Conservation (phyloP, 2,329 filamentous ascomycete species). For the Claviceps arundinis region DNA sequence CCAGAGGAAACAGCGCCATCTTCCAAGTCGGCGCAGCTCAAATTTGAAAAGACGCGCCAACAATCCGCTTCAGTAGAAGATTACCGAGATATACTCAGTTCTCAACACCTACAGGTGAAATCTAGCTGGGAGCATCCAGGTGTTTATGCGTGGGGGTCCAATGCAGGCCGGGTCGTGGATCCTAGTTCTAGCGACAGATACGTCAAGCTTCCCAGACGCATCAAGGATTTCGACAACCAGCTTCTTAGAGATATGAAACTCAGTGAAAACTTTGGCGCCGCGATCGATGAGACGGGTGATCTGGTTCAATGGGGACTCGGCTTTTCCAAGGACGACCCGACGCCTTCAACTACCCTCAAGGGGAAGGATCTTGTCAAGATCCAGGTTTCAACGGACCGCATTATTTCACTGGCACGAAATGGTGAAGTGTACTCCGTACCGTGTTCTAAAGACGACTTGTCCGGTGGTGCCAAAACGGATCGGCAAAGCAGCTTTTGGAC, state of each 20-base stretch:
- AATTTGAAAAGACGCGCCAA: conserved; percentile 54
- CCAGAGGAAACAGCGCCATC: conserved; percentile 9
- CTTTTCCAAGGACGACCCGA: conserved; percentile 50
- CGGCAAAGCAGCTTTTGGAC: conserved; percentile 52
- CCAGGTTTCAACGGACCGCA: conserved; percentile 65
- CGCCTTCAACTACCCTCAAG: conserved; percentile 57
- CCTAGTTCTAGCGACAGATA: conserved; percentile 64
- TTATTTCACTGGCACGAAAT: conserved; percentile 62
- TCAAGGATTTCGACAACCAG: conserved; percentile 72
- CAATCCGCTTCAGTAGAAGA: conserved; percentile 53
- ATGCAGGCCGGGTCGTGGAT: conserved; percentile 71
- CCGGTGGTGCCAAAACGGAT: conserved; percentile 44
- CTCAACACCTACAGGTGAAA: conserved; percentile 79
- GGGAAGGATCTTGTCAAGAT: conserved; percentile 73
- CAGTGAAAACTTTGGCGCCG: conserved; percentile 68
- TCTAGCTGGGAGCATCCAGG: conserved; percentile 71
- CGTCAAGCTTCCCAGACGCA: conserved; percentile 67
- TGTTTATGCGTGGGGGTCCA: conserved; percentile 89
- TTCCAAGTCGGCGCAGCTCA: conserved; percentile 40
- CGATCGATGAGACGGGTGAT: conserved; percentile 77
- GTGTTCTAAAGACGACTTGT: conserved; percentile 59
- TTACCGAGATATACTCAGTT: conserved; percentile 62
- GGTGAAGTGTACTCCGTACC: conserved; percentile 80
- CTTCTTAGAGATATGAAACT: conserved; percentile 79
- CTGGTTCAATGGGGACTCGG: conserved; percentile 82